Percentiles rank a stretch among this genome's conserved stretches.
Evolutionary conservation across 768 basidiomycete species (phyloP).

Genomic region (Strobilomyces dryophilus): DNA sequence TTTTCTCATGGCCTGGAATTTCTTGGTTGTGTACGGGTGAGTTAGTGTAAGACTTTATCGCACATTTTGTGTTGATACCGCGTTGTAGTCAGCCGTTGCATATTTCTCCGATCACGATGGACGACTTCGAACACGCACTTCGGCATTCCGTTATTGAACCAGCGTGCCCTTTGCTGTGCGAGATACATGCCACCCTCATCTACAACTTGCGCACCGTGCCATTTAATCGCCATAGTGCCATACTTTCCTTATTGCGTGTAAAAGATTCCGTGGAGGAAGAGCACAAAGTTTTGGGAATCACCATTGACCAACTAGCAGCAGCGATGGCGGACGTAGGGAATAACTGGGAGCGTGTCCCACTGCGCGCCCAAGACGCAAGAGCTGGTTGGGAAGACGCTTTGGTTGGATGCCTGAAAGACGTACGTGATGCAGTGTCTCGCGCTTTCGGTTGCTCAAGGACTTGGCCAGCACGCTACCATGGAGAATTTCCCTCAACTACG

Average conservation of each 20-base stretch:
- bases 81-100: slow-evolving; percentile 73
- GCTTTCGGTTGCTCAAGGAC: neutral
- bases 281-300: slow-evolving; percentile 47
- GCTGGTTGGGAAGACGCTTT: slow-evolving; percentile 92
- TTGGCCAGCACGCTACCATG: slow-evolving; percentile 63
- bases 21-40: slow-evolving; percentile 90
- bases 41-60: slow-evolving; percentile 19
- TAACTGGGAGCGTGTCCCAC: slow-evolving; percentile 78
- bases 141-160: slow-evolving; percentile 69
- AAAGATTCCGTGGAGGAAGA: slow-evolving; percentile 42
- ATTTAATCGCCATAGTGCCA: slow-evolving; percentile 70
- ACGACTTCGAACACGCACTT: slow-evolving; percentile 87
- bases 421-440: slow-evolving; percentile 40
- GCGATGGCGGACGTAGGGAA: slow-evolving; percentile 81
- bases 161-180: slow-evolving; percentile 74
- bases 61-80: slow-evolving; percentile 3
- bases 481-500: slow-evolving; percentile 70
- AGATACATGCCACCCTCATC: slow-evolving; percentile 85
- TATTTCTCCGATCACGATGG: slow-evolving; percentile 84
- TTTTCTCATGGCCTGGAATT: slow-evolving; percentile 92
- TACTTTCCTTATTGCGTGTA: slow-evolving; percentile 54
- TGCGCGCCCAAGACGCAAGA: slow-evolving; percentile 69
- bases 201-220: slow-evolving; percentile 84
- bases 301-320: slow-evolving; percentile 56
- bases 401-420: slow-evolving; percentile 85